Conservation (phyloP, 2,329 filamentous ascomycete species). For the Colletotrichum paranaense region DNA sequence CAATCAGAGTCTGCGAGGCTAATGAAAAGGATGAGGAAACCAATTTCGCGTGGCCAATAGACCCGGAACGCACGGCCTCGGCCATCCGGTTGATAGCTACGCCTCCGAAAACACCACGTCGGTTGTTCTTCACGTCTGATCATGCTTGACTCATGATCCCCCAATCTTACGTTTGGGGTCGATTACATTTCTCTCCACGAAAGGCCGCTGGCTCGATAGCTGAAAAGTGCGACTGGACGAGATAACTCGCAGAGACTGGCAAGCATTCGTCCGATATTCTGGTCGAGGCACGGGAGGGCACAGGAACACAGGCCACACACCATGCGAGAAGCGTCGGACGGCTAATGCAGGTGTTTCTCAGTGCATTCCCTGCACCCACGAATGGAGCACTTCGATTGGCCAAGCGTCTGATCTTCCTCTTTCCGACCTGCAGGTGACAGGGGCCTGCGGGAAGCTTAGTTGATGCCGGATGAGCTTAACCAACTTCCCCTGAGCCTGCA, state of each 20-base stretch:
- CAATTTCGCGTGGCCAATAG: not conserved
- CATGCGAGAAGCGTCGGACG: not conserved
- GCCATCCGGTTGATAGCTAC: not conserved
- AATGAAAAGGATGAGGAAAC: not conserved
- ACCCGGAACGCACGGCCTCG: not conserved
- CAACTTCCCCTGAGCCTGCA: not conserved
- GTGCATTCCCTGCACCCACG: not conserved
- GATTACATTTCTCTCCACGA: not conserved
- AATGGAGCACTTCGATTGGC: not conserved
- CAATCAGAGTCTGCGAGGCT: not conserved
- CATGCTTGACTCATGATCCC: not conserved
- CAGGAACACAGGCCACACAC: not conserved
- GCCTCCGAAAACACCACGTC: not conserved
- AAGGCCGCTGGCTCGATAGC: not conserved
- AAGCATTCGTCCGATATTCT: not conserved
- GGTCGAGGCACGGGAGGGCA: not conserved
- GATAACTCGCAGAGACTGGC: not conserved
- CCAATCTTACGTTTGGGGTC: not conserved
- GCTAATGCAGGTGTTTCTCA: constrained; percentile 28
- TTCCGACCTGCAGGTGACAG: constrained; percentile 6
- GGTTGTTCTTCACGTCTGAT: not conserved
- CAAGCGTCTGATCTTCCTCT: not conserved
- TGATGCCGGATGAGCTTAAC: constrained; percentile 29
- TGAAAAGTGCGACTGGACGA: not conserved
- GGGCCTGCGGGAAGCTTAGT: constrained; percentile 5